A percentile compares a stretch with the other conserved stretches of the same genome.
These are phyloP conservation scores for Microbotryum scabiosae DNA, from an alignment of 1,284 basidiomycete species.

Conservation along the genomic window DNA sequence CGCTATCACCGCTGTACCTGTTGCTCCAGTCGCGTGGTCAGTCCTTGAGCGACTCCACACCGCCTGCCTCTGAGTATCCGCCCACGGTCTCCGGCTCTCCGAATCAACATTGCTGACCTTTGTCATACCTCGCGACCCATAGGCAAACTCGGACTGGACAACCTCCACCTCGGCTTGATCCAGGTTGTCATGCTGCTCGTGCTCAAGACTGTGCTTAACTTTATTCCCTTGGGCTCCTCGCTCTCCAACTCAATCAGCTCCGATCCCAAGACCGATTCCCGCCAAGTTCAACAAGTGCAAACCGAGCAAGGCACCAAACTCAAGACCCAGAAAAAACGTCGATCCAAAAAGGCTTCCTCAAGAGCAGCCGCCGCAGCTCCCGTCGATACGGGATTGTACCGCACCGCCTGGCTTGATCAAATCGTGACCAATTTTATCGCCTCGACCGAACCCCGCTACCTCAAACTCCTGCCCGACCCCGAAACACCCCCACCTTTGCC, in stretches of 20 bases:
- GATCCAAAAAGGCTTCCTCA: background rate
- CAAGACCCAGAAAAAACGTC: background rate
- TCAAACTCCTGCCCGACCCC: conserved; percentile 5
- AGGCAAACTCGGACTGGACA: conserved; percentile 25
- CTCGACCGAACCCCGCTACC: conserved; percentile 16
- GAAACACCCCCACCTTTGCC: background rate
- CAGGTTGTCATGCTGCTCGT: conserved; percentile 27
- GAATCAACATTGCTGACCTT: no score
- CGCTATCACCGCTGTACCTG: conserved; percentile 8
- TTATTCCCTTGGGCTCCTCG: background rate
- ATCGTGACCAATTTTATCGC: conserved; percentile 23
- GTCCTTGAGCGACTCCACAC: background rate
- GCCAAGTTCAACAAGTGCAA: no score
- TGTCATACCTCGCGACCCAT: background rate
- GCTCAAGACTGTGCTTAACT: conserved; percentile 9
- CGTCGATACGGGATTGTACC: background rate
- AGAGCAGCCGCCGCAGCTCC: background rate
- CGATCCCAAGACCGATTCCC: no score
- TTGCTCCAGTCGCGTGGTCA: conserved; percentile 4
- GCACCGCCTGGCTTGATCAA: conserved; percentile 17
- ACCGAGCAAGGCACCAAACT: background rate
- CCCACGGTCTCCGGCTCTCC: no score
- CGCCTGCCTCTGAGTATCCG: background rate
- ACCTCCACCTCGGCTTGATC: conserved; percentile 23
- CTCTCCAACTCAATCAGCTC: no score